Base-by-base conservation (phyloP, 1,139 yeast genomes). In the Hemisphaericaspora xylanilytica region DNA sequence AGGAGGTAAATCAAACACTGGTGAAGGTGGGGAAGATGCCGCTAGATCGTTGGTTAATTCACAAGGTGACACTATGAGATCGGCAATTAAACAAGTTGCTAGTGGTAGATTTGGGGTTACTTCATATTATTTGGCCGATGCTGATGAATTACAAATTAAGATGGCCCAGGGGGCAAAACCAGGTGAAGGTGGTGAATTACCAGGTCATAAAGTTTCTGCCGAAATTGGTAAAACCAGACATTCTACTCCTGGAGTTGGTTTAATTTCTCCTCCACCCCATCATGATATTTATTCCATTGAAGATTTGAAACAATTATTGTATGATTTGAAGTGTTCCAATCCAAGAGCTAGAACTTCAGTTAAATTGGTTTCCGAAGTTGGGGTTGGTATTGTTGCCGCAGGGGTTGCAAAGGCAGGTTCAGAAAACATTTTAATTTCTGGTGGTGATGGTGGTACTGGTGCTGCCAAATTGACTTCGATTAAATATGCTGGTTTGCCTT, bases 101-200 rank as follows among this genome's bases (percentile, higher is more conserved):
- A 88, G 97, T 35, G 97, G 97, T 51, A 80, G 98, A 67, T 92
- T 92, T 57, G 98, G 98, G 72, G 98, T 92, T 39, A 92, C 98
- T 6, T 88, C 97, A 2, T 80, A 84, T 67, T 92, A 92, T 61
- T 75, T 92, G 55, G 82, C 96, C 26, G 97, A 92, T 67, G 96
- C 97, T 32, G 97, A 92, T 58, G 97, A 92, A 69, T 80, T 92
- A 49, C 98, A 92, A 68, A 92, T 92, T 62, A 92, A 92, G 70
- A 89, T 92, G 94, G 97, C 98, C 8, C 98, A 92, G 68, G 97
- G 98, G 67, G 98, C 98, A 41, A 92, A 92, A 67, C 97, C 97
- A 8, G 98, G 97, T 73, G 97, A 92, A 72, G 98, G 98, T 74
- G 98, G 98, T 77, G 97, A 92, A 65, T 74, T 92, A 52, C 97